Evolutionary conservation across 2,329 filamentous ascomycete genomes (phyloP), one percentile per base, ranked within the genome.

Genomic region (Lachnellula arida): DNA sequence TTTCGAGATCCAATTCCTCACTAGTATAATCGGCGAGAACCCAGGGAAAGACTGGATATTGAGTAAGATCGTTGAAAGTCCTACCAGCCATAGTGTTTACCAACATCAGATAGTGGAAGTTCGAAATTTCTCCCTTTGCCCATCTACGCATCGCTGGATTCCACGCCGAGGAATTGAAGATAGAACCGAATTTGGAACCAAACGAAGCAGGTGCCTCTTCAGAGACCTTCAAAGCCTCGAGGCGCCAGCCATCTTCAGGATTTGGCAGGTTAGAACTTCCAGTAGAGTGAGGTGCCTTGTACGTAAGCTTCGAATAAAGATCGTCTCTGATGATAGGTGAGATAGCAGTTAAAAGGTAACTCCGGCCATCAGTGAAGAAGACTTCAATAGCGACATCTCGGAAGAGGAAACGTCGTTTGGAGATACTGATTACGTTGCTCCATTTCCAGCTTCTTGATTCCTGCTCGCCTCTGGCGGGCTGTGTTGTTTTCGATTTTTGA

Each of bases 11-110:
- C 11, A 99, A 78, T 69, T 97, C 91, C 17, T 96, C 88, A 65
- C 93, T 97, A 0, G 88, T 93, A 70, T 99, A 99, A 68, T 99
- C 93, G 0, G 94, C 92, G 46, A 99, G 76, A 3, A 99, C 87
- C 94, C 94, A 99, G 0, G 94, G 94, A 62, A 99, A 99, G 17
- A 99, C 92, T 0, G 94, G 94, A 67, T 99, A 99, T 67, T 99
- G 95, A 0, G 94, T 99, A 17, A 99, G 78, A 68, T 99, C 94
- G 68, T 99, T 99, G 76, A 99, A 99, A 0, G 94, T 97, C 51
- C 94, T 81, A 2, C 94, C 94, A 28, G 95, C 95, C 81, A 99
- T 90, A 0, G 94, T 97, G 68, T 99, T 99, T 68, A 99, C 86
- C 58, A 97, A 85, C 93, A 99, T 99, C 37, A 99, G 81, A 68